phyloP scores from a whole-genome alignment of 140 eudicot species.

The Flaveria floridana region DNA sequence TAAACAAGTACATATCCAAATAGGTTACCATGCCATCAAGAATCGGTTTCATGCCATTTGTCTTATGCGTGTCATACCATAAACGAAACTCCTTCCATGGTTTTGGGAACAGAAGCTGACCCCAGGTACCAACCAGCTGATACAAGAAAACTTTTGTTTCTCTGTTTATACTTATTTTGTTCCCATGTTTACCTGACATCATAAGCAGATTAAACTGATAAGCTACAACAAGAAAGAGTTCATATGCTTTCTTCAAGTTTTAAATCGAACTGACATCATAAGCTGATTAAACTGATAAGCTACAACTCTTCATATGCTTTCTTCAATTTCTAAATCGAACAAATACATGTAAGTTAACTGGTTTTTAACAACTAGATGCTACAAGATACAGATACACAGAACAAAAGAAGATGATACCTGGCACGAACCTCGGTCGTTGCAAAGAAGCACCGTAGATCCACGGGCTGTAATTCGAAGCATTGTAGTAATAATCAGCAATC shows the following conservation, averaged over 20 bases:
- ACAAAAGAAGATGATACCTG: conserved; percentile 58
- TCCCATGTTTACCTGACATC: conserved; percentile 85
- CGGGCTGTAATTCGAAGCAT: conserved; percentile 70
- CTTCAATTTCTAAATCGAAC: not conserved
- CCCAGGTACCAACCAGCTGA: conserved; percentile 98
- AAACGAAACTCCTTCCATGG: conserved; percentile 97
- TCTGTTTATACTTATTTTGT: conserved; percentile 66
- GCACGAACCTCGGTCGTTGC: conserved; percentile 94
- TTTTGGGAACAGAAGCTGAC: conserved; percentile 91
- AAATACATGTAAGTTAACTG: not conserved
- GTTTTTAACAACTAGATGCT: not conserved
- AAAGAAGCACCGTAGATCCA: conserved; percentile 82
- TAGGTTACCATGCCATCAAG: conserved; percentile 93
- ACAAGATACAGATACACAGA: not conserved
- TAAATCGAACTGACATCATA: conserved; percentile 27
- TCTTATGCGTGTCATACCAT: conserved; percentile 89
- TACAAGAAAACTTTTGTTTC: conserved; percentile 73
- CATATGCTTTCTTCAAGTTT: not conserved
- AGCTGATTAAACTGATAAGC: conserved; percentile 25
- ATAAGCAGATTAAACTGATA: conserved; percentile 26
- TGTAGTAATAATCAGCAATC: conserved; percentile 65
- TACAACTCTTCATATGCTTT: conserved; percentile 7
- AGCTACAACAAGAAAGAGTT: conserved; percentile 23
- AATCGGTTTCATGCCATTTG: conserved; percentile 72
- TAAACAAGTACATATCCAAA: not conserved